Conservation (phyloP, 2,329 filamentous ascomycete species). For the Aspergillus transmontanensis region DNA sequence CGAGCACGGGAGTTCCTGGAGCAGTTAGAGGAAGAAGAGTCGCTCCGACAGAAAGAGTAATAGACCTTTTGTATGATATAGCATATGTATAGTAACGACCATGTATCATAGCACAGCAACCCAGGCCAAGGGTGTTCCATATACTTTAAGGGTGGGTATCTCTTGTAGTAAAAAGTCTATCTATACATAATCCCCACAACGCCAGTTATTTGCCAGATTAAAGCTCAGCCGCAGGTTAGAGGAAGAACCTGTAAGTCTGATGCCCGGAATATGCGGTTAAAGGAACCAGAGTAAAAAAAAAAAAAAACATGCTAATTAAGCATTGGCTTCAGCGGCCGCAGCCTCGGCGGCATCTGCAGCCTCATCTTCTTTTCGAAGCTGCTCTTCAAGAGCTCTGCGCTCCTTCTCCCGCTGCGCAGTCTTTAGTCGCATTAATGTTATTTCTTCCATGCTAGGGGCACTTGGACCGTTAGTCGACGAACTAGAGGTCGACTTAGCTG, state of each 20-base stretch:
- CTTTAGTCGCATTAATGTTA: constrained; percentile 59
- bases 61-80: constrained; percentile 10
- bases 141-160: constrained; percentile 31
- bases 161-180: constrained; percentile 9
- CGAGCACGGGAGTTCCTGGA: constrained; percentile 41
- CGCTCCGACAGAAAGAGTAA: constrained; percentile 29
- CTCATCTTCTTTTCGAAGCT: constrained; percentile 54
- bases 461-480: constrained; percentile 29
- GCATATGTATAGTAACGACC: constrained; percentile 25
- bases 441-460: constrained; percentile 46
- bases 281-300: not conserved
- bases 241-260: not conserved
- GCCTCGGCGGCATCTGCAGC: constrained; percentile 40
- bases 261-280: not conserved
- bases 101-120: constrained; percentile 23
- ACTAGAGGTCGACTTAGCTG: constrained; percentile 29
- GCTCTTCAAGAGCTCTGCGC: constrained; percentile 55
- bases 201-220: not conserved
- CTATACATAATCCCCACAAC: constrained; percentile 4
- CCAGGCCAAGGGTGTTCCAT: not conserved
- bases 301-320: not conserved
- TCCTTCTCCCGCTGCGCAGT: constrained; percentile 59
- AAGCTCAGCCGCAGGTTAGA: not conserved
- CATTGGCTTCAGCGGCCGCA: constrained; percentile 20
- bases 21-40: constrained; percentile 39